These are phyloP conservation scores for Rhododendron williamsianum DNA, from an alignment of 148 eudicot species.

Conservation along the genomic window DNA sequence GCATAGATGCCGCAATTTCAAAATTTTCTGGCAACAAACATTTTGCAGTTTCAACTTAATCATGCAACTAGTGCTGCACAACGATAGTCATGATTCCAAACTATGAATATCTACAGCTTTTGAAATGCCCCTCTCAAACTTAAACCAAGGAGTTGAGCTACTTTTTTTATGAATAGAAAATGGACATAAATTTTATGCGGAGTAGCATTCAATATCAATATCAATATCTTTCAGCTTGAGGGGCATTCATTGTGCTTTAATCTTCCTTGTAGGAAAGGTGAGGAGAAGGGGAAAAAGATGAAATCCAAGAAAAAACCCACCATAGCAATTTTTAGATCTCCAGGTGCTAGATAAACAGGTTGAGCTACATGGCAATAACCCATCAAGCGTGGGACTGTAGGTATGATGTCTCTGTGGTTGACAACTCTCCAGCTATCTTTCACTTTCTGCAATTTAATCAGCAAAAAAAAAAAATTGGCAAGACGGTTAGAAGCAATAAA, in stretches of 20 bases:
- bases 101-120: not conserved
- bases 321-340: constrained; percentile 33
- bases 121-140: not conserved
- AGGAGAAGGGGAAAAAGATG: not conserved
- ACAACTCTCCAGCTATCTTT: constrained; percentile 98
- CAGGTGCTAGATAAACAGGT: constrained; percentile 77
- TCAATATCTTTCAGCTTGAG: not conserved
- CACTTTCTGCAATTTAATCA: constrained; percentile 57
- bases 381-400: constrained; percentile 97
- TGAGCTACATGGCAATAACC: constrained; percentile 99
- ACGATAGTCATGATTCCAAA: not conserved
- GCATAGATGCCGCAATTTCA: not conserved
- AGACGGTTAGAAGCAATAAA: not conserved
- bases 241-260: not conserved
- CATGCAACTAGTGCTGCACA: not conserved
- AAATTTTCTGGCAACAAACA: not conserved
- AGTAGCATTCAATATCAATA: not conserved
- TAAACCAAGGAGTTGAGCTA: not conserved
- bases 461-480: constrained; percentile 4
- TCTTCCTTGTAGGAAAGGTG: not conserved
- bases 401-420: constrained; percentile 95
- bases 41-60: not conserved
- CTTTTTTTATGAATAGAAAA: not conserved
- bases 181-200: not conserved
- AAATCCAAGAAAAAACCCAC: constrained; percentile 36